Base-by-base conservation (phyloP, 169 alveolate species). In the Plasmodium gonderi region DNA sequence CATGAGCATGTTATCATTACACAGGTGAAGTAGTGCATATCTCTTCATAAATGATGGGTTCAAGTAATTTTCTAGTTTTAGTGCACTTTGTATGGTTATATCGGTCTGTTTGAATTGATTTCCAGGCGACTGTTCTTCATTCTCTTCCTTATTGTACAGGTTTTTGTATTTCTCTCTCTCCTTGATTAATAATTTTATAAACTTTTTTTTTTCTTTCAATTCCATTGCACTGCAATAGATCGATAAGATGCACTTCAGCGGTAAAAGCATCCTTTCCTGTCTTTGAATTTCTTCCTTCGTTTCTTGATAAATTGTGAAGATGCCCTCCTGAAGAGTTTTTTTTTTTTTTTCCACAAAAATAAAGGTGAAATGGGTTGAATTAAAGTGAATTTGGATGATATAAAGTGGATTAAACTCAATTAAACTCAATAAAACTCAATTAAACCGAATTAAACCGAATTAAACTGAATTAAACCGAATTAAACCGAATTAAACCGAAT, bases 1-100 rank as follows among this genome's bases (percentile, higher is more conserved):
- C 76, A 83, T 83, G n/a, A 83, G 40, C 92, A 83, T 83, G 17
- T 26, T 47, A 40, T 83, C 92, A 8, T 60, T 47, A 17, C 92
- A 83, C n/a, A 83, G 64, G 3, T 83, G n/a, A 17, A 83, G 20
- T 60, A 64, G 20, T 17, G 20, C 51, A 31, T 83, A 83, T n/a
- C 29, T 5, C 26, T 49, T 45, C 64, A 83, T 1, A 26, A 83
- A 83, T n/a, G 81, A 3, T 3, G 26, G 60, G 45, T 51, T 42
- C 17, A 83, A 23, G 23, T 45, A 72, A n/a, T 72, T 49, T 20
- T 83, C 75, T 3, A n/a, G 23, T 23, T 72, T 69, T 49, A 68
- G 38, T 26, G 51, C 72, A n/a, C 26, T 7, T 23, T 40, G 26
- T 8, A 65, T 29, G 72, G 72, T 60, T n/a, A 60, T 29, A 36